Percentiles rank a stretch among this genome's conserved stretches.
phyloP scores from a whole-genome alignment of 495 filamentous ascomycete genomes.

The Hypoxylon fuscum region DNA sequence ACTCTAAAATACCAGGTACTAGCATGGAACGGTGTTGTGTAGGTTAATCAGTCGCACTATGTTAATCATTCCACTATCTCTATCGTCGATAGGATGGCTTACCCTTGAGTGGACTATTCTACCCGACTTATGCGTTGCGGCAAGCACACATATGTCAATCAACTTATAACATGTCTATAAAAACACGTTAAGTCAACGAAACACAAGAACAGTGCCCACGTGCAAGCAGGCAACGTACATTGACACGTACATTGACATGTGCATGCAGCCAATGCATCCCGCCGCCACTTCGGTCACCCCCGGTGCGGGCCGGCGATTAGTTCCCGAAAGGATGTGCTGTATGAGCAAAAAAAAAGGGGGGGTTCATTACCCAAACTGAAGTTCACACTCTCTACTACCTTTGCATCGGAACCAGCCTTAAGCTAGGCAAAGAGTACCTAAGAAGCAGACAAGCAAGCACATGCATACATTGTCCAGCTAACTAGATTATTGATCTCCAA shows the following conservation, averaged over 20 bases:
- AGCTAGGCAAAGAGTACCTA: too few relatives aligned
- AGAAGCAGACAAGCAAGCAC: too few relatives aligned
- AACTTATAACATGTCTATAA: background rate
- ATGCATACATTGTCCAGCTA: too few relatives aligned
- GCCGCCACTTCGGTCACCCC: background rate
- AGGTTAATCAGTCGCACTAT: slow-evolving; percentile 23
- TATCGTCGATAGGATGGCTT: background rate
- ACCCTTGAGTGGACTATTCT: background rate
- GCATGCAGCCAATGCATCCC: background rate
- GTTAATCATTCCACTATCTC: slow-evolving; percentile 1
- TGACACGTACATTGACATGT: slow-evolving; percentile 8
- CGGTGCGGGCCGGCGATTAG: too few relatives aligned
- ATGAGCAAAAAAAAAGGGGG: too few relatives aligned
- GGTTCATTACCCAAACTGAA: too few relatives aligned
- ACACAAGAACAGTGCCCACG: background rate
- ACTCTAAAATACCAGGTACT: slow-evolving; percentile 41
- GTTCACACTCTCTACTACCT: too few relatives aligned
- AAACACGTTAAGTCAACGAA: too few relatives aligned
- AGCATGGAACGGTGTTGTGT: slow-evolving; percentile 34
- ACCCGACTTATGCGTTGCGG: background rate
- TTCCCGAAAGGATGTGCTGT: too few relatives aligned
- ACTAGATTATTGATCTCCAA: too few relatives aligned
- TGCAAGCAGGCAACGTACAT: slow-evolving; percentile 10
- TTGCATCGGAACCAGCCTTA: too few relatives aligned
- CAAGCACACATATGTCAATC: background rate